Evolutionary conservation across 768 basidiomycete species (phyloP), one percentile per base, ranked within the genome.

Genomic region (Suillus discolor): DNA sequence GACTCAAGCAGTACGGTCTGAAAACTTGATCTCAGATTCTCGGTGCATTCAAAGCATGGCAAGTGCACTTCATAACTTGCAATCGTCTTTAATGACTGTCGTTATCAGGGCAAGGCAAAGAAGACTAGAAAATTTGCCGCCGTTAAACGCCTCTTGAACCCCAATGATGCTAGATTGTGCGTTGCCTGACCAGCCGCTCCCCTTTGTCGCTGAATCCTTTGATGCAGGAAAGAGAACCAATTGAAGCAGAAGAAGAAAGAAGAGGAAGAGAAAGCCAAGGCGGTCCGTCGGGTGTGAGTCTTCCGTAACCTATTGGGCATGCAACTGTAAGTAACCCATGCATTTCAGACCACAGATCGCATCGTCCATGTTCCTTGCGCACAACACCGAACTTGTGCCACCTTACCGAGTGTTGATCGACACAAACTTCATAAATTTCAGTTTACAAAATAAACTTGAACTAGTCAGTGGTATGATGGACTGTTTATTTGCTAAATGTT

Each of bases 401-500:
- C 97, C 97, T 4, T 99, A 99, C 75, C 89, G 97, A 23, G 94
- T 99, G 34, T 87, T 99, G 45, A 94, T 99, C 66, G 97, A 99
- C 78, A 99, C 97, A 75, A 99, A 99, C 77, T 99, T 99, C 71
- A 99, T 99, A 84, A 99, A 99, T 75, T 97, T 99, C 76, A 94
- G 91, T 70, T 84, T 99, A 59, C 97, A 99, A 81, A 99, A 99
- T 79, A 97, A 98, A 77, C 81, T 99, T 69, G 97, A 99, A 77
- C 85, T 99, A 63, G 83, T 98, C 25, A 89, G 90, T 72, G 96
- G 93, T n/a, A 98, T 99, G 97, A 99, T 99, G 97, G 97, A 99
- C 74, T 97, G 95, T 73, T 82, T 99, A 18, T 97, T 94, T 78
- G 97, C 97, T 15, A 99, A 99, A 82, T 98, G 97, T 97, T 70